phyloP scores from a whole-genome alignment of 441 rosid genomes.

The Iberis amara region DNA sequence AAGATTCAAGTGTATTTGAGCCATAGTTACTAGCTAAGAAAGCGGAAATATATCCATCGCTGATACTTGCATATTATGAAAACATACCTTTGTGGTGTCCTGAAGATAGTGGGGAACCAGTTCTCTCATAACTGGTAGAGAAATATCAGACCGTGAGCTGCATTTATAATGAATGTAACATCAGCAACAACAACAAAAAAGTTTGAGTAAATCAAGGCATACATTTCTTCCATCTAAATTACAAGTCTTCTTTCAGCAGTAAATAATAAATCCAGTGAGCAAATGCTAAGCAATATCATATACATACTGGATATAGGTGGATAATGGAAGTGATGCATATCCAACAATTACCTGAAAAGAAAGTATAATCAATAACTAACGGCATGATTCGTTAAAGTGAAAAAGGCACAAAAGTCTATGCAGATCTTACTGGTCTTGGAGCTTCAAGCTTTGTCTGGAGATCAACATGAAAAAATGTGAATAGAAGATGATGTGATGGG shows the following conservation, averaged over 20 bases:
- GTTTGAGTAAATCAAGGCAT: conserved; percentile 9
- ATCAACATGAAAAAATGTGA: conserved; percentile 96
- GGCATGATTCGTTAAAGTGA: conserved; percentile 17
- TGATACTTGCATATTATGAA: conserved; percentile 21
- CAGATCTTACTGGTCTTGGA: conserved; percentile 83
- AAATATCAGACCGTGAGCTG: conserved; percentile 94
- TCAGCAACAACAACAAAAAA: conserved; percentile 14
- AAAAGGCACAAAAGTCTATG: conserved; percentile 22
- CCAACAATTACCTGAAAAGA: conserved; percentile 73
- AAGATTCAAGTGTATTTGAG: conserved; percentile 12
- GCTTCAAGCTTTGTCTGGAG: conserved; percentile 98
- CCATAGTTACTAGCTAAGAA: conserved; percentile 5
- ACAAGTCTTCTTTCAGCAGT: conserved; percentile 15
- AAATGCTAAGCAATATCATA: conserved; percentile 22
- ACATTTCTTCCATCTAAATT: conserved; percentile 1
- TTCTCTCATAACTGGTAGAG: conserved; percentile 91
- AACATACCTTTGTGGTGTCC: conserved; percentile 78
- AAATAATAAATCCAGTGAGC: conserved; percentile 8
- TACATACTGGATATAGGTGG: conserved; percentile 88
- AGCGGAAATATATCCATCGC: not conserved
- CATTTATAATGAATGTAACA: conserved; percentile 19
- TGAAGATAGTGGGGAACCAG: conserved; percentile 97
- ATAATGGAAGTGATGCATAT: conserved; percentile 88
- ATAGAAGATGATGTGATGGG: conserved; percentile 86
- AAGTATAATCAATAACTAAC: conserved; percentile 19